Evolutionary conservation across 257 asterid genomes (phyloP).

Genomic region (Petunia axillaris): DNA sequence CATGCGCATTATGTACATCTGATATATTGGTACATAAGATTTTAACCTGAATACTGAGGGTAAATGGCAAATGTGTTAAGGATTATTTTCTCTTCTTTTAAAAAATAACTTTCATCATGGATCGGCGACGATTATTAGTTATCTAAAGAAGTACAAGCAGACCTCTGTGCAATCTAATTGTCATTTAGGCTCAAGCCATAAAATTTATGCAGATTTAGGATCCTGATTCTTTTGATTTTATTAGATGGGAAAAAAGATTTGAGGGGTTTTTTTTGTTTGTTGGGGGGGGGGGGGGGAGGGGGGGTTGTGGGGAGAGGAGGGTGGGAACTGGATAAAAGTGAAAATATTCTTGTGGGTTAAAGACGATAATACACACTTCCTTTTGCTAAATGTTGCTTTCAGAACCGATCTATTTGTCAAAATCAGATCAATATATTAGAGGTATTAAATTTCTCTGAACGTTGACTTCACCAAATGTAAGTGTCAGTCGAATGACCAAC

Average conservation of each 20-base stretch:
- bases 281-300: neutral
- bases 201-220: neutral
- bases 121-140: neutral
- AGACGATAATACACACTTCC: neutral
- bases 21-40: neutral
- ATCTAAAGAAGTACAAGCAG: neutral
- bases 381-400: neutral
- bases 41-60: conserved; percentile 3
- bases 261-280: no score
- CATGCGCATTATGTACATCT: neutral
- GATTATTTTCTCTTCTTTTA: neutral
- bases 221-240: neutral
- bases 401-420: neutral
- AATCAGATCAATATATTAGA: no score
- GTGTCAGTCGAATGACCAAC: neutral
- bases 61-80: neutral
- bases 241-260: neutral
- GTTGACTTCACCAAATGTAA: neutral
- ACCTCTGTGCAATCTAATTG: neutral
- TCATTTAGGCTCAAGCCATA: conserved; percentile 3
- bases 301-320: neutral
- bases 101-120: neutral
- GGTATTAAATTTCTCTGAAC: no score
- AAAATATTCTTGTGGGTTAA: neutral
- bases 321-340: no score